phyloP scores from a whole-genome alignment of 805 yeast species.

The Ogataea thermomethanolica region DNA sequence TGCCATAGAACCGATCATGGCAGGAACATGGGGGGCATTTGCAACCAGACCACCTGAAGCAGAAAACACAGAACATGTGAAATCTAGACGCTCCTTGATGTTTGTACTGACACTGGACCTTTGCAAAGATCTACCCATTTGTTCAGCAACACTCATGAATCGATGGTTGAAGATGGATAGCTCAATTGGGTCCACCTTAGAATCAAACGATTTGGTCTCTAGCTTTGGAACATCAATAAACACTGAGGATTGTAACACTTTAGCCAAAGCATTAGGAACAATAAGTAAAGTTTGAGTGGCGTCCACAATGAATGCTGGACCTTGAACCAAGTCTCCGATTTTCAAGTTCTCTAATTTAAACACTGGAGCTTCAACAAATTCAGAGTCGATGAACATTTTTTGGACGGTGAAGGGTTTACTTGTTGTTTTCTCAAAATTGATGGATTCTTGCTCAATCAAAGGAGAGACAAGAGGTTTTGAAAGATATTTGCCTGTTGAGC shows the following conservation, averaged over 20 bases:
- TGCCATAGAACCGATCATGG: constrained; percentile 46
- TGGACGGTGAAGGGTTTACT: constrained; percentile 52
- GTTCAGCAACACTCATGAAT: constrained; percentile 50
- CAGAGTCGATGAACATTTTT: constrained; percentile 32
- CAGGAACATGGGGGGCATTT: constrained; percentile 40
- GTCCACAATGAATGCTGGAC: constrained; percentile 41
- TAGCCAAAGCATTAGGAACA: constrained; percentile 31
- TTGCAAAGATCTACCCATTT: constrained; percentile 44
- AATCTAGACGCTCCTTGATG: constrained; percentile 47
- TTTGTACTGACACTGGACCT: constrained; percentile 42
- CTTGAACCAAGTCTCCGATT: constrained; percentile 49
- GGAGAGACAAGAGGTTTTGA: constrained; percentile 24
- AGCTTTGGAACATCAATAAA: constrained; percentile 22
- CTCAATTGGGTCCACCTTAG: constrained; percentile 42
- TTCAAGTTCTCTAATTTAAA: constrained; percentile 48
- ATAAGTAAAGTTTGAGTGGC: constrained; percentile 36
- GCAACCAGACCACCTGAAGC: constrained; percentile 35
- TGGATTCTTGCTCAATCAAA: constrained; percentile 1
- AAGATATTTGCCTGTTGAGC: constrained; percentile 60
- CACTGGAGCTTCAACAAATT: constrained; percentile 48
- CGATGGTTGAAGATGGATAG: constrained; percentile 43
- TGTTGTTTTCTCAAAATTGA: constrained; percentile 26
- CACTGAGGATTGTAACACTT: constrained; percentile 33
- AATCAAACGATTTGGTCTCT: constrained; percentile 33
- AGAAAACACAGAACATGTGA: constrained; percentile 46